Percentiles rank a stretch among this genome's conserved stretches.
Evolutionary conservation across 2,329 filamentous ascomycete species (phyloP).

Genomic region (Aspergillus sclerotialis): DNA sequence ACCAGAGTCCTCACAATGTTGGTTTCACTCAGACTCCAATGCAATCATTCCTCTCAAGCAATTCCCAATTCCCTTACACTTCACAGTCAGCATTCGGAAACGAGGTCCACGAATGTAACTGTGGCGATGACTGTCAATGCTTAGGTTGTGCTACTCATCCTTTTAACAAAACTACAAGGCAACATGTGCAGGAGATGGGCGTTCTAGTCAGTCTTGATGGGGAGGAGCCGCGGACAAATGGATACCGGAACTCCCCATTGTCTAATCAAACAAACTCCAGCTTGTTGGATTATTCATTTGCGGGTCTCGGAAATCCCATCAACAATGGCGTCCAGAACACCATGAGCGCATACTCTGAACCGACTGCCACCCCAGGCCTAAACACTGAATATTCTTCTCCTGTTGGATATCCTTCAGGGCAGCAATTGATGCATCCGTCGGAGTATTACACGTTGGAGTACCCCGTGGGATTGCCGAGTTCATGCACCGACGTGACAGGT

Average conservation of each 20-base stretch:
- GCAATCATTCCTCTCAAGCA: constrained; percentile 6
- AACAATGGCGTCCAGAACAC: constrained; percentile 8
- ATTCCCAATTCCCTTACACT: constrained; percentile 8
- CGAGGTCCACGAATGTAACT: constrained; percentile 31
- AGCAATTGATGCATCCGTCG: constrained; percentile 33
- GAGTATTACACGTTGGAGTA: constrained; percentile 39
- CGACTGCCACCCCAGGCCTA: constrained; percentile 9
- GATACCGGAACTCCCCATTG: constrained; percentile 15
- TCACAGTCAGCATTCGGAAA: constrained; percentile 5
- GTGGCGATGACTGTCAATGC: constrained; percentile 41
- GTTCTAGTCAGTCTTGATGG: constrained; percentile 31
- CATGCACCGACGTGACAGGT: constrained; percentile 43
- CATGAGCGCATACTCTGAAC: constrained; percentile 16
- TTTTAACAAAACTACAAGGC: constrained; percentile 39
- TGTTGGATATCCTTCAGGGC: constrained; percentile 14
- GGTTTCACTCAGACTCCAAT: constrained; percentile 12
- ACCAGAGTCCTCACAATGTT: constrained; percentile 9
- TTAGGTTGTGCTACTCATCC: constrained; percentile 41
- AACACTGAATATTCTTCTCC: constrained; percentile 19
- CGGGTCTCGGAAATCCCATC: constrained; percentile 9
- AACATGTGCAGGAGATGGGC: constrained; percentile 41
- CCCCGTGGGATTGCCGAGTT: constrained; percentile 27
- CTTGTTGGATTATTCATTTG: constrained; percentile 13
- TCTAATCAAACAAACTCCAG: constrained; percentile 9
- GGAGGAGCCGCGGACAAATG: constrained; percentile 16